Evolutionary conservation across 208 protist genomes (phyloP).

Genomic region (Leishmania martiniquensis): DNA sequence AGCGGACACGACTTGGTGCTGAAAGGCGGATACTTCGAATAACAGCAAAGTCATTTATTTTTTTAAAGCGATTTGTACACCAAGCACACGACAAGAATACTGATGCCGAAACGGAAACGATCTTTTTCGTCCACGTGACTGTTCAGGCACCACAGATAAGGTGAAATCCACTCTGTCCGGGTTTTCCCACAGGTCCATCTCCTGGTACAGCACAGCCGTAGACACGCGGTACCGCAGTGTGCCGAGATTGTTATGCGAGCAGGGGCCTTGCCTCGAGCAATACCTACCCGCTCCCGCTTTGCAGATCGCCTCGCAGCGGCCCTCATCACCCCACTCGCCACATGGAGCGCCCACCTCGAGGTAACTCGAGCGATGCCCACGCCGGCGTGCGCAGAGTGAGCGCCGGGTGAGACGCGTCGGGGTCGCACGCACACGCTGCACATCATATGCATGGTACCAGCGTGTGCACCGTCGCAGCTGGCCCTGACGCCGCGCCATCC

Average conservation of each 20-base stretch:
- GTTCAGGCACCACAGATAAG: not conserved
- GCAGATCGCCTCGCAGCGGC: not conserved
- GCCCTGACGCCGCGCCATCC: not conserved
- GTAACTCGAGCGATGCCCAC: not conserved
- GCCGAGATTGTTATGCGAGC: not conserved
- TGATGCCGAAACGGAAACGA: not conserved
- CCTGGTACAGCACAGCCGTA: not conserved
- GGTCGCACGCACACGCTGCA: not conserved
- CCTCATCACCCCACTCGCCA: too few relatives aligned
- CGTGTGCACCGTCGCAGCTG: not conserved
- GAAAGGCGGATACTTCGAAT: not conserved
- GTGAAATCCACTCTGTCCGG: not conserved
- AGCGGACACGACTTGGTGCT: not conserved
- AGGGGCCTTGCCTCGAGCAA: not conserved
- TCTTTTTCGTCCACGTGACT: not conserved
- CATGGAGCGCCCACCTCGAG: too few relatives aligned
- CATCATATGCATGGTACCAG: not conserved
- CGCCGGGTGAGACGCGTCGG: not conserved
- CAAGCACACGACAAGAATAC: constrained; percentile 7
- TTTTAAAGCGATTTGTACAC: constrained; percentile 8
- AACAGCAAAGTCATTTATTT: not conserved
- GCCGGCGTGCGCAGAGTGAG: not conserved
- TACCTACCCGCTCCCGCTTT: not conserved
- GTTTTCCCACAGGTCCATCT: not conserved
- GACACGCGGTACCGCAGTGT: not conserved